Evolutionary conservation across 2,329 filamentous ascomycete genomes (phyloP).

Genomic region (Penicillium brevicompactum): DNA sequence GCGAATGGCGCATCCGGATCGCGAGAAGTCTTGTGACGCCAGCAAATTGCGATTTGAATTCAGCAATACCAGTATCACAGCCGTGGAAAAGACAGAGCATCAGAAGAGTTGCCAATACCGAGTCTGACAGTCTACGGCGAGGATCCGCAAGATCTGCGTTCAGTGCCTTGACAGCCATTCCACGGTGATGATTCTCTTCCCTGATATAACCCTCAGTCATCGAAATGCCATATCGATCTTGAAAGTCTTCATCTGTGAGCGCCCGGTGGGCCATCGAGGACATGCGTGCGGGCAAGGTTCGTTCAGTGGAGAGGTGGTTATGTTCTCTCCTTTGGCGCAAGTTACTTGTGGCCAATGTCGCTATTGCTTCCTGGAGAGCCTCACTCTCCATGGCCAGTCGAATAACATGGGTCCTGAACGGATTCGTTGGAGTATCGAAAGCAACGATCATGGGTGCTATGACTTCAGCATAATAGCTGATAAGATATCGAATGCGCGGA

Average conservation of each 20-base stretch:
- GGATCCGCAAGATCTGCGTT: constrained; percentile 83
- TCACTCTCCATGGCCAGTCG: constrained; percentile 75
- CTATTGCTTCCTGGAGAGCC: constrained; percentile 89
- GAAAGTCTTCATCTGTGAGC: constrained; percentile 41
- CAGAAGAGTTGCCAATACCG: constrained; percentile 82
- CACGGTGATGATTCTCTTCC: constrained; percentile 82
- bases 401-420: constrained; percentile 81
- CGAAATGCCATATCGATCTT: constrained; percentile 44
- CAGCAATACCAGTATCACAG: constrained; percentile 88
- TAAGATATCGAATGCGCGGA: constrained; percentile 80
- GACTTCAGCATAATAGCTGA: constrained; percentile 91
- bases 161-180: constrained; percentile 77
- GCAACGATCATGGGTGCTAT: constrained; percentile 91
- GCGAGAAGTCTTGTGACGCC: constrained; percentile 88
- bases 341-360: constrained; percentile 85
- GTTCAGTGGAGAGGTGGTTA: constrained; percentile 57
- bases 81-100: constrained; percentile 91
- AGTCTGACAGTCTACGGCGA: constrained; percentile 75
- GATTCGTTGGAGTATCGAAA: constrained; percentile 83
- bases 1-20: constrained; percentile 66
- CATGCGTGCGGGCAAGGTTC: constrained; percentile 52
- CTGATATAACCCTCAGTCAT: constrained; percentile 63
- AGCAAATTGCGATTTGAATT: constrained; percentile 90
- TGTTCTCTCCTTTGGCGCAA: constrained; percentile 73
- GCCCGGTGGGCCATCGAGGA: constrained; percentile 50